Evolutionary conservation across 2,329 filamentous ascomycete species (phyloP), one percentile per base, ranked within the genome.

Genomic region (Cephalotrichum gorgonifer): DNA sequence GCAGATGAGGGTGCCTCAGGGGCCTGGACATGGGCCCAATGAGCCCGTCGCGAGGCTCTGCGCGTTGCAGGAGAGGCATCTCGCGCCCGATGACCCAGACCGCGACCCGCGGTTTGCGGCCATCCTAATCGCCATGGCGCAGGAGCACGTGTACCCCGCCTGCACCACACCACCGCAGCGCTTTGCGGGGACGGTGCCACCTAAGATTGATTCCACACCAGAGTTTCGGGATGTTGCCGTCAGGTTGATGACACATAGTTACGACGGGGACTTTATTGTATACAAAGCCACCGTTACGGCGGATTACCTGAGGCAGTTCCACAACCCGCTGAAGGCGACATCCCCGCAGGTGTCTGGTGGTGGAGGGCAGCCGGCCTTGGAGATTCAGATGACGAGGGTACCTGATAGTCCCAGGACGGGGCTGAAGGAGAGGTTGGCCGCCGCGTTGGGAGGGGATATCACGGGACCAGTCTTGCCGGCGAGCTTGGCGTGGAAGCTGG

Each of bases 111-210:
- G 76, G 50, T 64, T 79, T 31, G 63, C 76, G 5, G 75, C 69
- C 20, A 66, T 72, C 41, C 72, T 80, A 50, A 55, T 81, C 12
- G 72, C 73, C 43, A 75, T 81, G 72, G 78, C 78, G 7, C 78
- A 81, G 55, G 65, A 68, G 8, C 68, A 74, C 43, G 76, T 75
- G 50, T 79, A 80, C 56, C 52, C 51, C 42, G 54, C 20, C 49
- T 9, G 53, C 9, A 30, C 39, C 17, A 11, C 23, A 4, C 15
- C 28, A 5, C 60, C 58, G 15, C 51, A 3, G 53, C 48, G 5
- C 50, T 53, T 26, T 51, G 49, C 31, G 54, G 54, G 12, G 54
- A 55, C 11, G 53, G 54, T 38, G 54, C 55, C 30, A 7, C 47
- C 43, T 4, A 27, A 22, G 17, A 11, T 47, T 15, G 47, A 50